Evolutionary conservation across 1,284 basidiomycete genomes (phyloP).

Genomic region (Rhodotorula sp.): DNA sequence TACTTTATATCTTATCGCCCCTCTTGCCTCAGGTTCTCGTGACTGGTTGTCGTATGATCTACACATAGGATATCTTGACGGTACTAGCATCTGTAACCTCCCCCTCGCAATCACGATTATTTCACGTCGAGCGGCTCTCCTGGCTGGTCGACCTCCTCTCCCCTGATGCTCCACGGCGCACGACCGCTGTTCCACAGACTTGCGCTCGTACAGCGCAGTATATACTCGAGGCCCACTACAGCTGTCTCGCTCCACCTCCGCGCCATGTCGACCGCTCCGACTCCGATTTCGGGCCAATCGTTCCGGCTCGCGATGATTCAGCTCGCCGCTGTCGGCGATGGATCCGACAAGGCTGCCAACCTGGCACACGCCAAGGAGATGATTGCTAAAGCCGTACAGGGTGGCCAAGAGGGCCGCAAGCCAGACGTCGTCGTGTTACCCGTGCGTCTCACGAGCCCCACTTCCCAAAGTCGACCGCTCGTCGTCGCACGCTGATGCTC

Average conservation of each 20-base stretch:
- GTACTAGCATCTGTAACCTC: too few relatives aligned
- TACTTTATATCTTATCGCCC: too few relatives aligned
- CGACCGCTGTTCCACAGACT: too few relatives aligned
- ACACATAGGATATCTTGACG: too few relatives aligned
- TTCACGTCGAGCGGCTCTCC: too few relatives aligned
- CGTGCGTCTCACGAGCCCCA: constrained; percentile 46
- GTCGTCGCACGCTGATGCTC: background rate
- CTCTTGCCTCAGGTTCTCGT: too few relatives aligned
- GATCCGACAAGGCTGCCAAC: constrained; percentile 68
- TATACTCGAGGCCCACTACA: background rate
- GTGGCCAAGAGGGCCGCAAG: constrained; percentile 54
- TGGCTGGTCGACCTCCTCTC: too few relatives aligned
- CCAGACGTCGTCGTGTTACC: constrained; percentile 85
- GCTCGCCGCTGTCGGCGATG: constrained; percentile 61
- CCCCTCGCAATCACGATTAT: too few relatives aligned
- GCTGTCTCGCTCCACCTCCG: background rate
- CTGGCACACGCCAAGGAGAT: constrained; percentile 63
- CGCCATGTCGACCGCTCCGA: constrained; percentile 16
- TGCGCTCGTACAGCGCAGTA: background rate
- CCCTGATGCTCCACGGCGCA: too few relatives aligned
- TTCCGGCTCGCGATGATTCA: constrained; percentile 86
- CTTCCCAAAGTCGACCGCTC: background rate
- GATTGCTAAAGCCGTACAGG: constrained; percentile 60
- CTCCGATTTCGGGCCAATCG: constrained; percentile 43
- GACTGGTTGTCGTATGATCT: too few relatives aligned